Evolutionary conservation across 345 rosid species (phyloP), one percentile per base, ranked within the genome.

Genomic region (Angophora floribunda): DNA sequence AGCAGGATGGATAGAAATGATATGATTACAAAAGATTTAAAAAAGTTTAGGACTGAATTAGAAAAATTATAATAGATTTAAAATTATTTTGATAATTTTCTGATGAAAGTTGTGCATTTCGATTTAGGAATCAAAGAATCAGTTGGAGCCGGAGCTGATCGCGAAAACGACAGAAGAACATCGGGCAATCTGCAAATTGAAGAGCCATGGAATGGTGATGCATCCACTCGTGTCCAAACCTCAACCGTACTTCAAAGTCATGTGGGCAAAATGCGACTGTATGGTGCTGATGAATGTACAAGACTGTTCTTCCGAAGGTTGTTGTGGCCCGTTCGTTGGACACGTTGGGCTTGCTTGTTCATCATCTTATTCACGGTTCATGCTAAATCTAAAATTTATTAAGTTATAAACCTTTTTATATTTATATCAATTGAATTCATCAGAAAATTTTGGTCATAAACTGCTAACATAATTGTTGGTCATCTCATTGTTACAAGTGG

Each of bases 401-500:
- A 36, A 36, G 41, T 36, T 36, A 36, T 36, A 36, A 36, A 36
- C 41, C 41, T 36, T 36, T 36, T 55, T 55, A 1, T 12, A 22
- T 22, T 55, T 22, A 8, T 9, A 2, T 0, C 12, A 22, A 55
- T 55, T 22, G 1, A 55, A 5, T 55, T 55, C 24, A 21, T 55
- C 0, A 55, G 19, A 19, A 22, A 36, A 36, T 36, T 36, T 36
- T 36, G 41, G 41, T 36, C 41, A 36, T 2, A 36, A 36, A 36
- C 41, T 36, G 41, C 4, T 2, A 36, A 36, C 41, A 36, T 36
- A 36, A 4, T 2, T 36, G 4, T 36, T 36, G 4, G 41, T 36
- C 41, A 4, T 36, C 41, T 36, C 41, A 36, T 36, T 55, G 1
- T 2, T 2, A 55, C 1, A 5, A 9, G 0, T 21, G 0, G 9